Evolutionary conservation across 2,329 filamentous ascomycete species (phyloP).

Genomic region (Hypomyces rosellus): DNA sequence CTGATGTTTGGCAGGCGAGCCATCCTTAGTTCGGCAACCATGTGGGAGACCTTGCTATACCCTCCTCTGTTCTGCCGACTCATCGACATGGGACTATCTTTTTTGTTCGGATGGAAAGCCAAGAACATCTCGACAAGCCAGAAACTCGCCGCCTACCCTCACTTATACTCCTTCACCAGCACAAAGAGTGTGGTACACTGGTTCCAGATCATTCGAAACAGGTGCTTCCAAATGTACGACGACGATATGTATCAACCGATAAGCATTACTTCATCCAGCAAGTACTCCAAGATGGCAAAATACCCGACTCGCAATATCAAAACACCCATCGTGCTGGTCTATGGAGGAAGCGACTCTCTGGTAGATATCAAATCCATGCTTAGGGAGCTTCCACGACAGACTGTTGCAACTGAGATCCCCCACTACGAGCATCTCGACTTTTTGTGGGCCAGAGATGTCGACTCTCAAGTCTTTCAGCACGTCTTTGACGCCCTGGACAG

Average conservation of each 20-base stretch:
- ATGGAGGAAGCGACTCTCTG: conserved; percentile 87
- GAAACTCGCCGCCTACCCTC: conserved; percentile 91
- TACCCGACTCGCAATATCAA: conserved; percentile 97
- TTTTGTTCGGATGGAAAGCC: conserved; percentile 86
- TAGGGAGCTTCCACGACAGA: conserved; percentile 76
- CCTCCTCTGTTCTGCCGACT: conserved; percentile 85
- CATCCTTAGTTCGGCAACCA: conserved; percentile 85
- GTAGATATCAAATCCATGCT: conserved; percentile 94
- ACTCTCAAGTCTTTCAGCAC: conserved; percentile 79
- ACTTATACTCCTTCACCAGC: conserved; percentile 93
- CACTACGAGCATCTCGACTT: conserved; percentile 98
- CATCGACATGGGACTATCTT: conserved; percentile 74
- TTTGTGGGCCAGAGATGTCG: conserved; percentile 83
- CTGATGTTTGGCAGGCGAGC: conserved; percentile 87
- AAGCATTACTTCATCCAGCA: conserved; percentile 61
- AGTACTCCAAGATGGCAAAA: conserved; percentile 93
- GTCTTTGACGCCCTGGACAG: conserved; percentile 83
- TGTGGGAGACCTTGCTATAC: conserved; percentile 96
- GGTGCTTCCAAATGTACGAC: conserved; percentile 97
- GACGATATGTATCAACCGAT: conserved; percentile 81
- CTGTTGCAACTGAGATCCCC: conserved; percentile 76
- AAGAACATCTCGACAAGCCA: conserved; percentile 78
- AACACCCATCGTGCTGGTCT: conserved; percentile 87
- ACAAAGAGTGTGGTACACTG: conserved; percentile 97
- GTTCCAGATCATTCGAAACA: conserved; percentile 98